Base-by-base conservation (phyloP, 371 early-diverging fungal species). In the Zychaea mexicana region DNA sequence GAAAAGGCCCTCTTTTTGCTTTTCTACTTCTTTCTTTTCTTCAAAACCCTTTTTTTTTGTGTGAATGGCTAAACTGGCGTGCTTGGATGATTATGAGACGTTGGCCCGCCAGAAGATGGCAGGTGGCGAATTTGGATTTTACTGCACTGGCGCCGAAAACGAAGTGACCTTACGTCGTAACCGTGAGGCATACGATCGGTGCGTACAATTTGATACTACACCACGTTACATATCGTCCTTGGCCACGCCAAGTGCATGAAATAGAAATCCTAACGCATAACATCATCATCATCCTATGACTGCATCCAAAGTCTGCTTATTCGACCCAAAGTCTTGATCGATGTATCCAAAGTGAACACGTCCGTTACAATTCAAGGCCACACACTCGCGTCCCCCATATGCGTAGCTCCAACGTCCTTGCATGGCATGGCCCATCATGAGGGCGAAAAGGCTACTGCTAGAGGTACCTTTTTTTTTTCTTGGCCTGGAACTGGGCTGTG, bases 101-200 rank as follows among this genome's bases (percentile, higher is more conserved):
- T 52, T 42, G 49, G 69, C 69, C 33, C 33, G 60, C 9, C 60
- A 49, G 33, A 32, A 38, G 19, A n/a, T 46, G 59, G 36, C 60
- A 39, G 17, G 54, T 27, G n/a, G 28, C 45, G 47, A 38, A 26
- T 56, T 62, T 59, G 57, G 66, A 42, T 47, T 65, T 72, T 95
- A 91, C 68, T 80, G 83, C 57, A 88, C 88, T 15, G 93, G 92
- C 12, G 83, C 93, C 4, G 92, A 93, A 66, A 93, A 93, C 69
- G 92, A 94, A 82, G 81, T 93, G 36, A 90, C 95, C 5, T 72
- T 91, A 70, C 72, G 82, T 24, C 94, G 93, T 65, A 96, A 96
- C 72, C 83, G 81, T 53, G 79, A 61, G 56, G 90, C 90, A 7
- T 92, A 87, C 69, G 86, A 87, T 57, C 86, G 91, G 84, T 91